Evolutionary conservation across 495 filamentous ascomycete species (phyloP).

Genomic region (Tuber indicum): DNA sequence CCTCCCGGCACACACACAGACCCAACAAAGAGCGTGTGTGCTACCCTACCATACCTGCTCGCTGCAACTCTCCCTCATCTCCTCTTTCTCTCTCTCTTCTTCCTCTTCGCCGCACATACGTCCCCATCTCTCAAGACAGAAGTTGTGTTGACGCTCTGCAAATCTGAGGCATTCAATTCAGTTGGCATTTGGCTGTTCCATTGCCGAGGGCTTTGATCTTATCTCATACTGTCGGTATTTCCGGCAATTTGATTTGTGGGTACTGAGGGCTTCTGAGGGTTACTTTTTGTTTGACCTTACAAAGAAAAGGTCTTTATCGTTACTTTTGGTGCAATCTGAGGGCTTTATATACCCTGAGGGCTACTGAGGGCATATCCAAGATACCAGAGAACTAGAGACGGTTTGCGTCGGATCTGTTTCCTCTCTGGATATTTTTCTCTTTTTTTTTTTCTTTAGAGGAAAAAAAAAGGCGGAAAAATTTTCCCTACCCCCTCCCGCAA

Average conservation of each 20-base stretch:
- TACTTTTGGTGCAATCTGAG: conserved; percentile 19
- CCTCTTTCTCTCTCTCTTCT: background rate
- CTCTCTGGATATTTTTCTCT: conserved; percentile 24
- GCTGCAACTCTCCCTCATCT: background rate
- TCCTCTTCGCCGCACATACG: conserved; percentile 19
- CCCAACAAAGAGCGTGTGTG: background rate
- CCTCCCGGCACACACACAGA: conserved; percentile 12
- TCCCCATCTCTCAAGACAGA: conserved; percentile 31
- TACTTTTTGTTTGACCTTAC: conserved; percentile 26
- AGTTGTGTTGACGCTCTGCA: conserved; percentile 36
- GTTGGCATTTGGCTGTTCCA: conserved; percentile 38
- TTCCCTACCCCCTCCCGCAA: background rate
- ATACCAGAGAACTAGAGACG: conserved; percentile 11
- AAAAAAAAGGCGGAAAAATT: background rate
- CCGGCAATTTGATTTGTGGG: conserved; percentile 30
- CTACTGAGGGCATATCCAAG: conserved; percentile 12
- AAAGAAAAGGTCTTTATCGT: background rate
- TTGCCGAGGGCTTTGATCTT: conserved; percentile 35
- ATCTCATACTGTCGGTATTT: conserved; percentile 21
- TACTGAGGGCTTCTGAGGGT: conserved; percentile 38
- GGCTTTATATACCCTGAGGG: conserved; percentile 30
- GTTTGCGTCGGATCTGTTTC: conserved; percentile 15
- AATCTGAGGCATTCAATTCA: conserved; percentile 39
- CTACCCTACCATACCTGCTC: background rate
- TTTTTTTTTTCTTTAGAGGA: background rate